Base-by-base conservation (phyloP, 176 grass and related monocot genomes). In the Triticum aestivum region DNA sequence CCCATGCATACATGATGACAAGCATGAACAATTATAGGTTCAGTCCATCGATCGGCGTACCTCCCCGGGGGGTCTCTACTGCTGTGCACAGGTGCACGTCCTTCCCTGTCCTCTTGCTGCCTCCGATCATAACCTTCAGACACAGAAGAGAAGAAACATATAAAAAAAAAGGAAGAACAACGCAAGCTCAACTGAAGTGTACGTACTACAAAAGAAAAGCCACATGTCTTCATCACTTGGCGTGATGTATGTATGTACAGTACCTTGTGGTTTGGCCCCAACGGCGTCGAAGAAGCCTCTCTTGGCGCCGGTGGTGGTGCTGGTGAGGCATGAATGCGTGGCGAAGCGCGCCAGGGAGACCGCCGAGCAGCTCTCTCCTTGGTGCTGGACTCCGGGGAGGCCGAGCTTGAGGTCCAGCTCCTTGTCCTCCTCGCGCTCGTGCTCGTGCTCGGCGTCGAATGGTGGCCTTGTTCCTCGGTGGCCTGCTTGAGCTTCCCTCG, bases 381-480 rank as follows among this genome's bases (percentile, higher is more conserved):
- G 37, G 8, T 67, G 73, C 35, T 64, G 39, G 61, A 77, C 67
- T 42, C 92, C 94, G 32, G 97, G 97, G 33, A 82, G 97, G 38
- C 90, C 90, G 23, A 99, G 92, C 82, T 70, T 99, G 6, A 99
- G 82, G 47, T 99, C 97, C 64, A 99, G 87, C 34, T 93, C 66
- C 42, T 58, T 87, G 52, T 83, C 89, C 62, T 92, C 93, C 39
- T 47, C 44, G 44, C 1, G 83, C 27, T 83, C 78, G 24, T 92
- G 91, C 47, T 47, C 44, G 44, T 4, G 83, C 27, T 83, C 78
- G 24, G 79, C 86, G 33, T 78, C 64, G 30, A 84, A 66, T 47
- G 62, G 13, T 74, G 49, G 62, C 77, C 42, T 21, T 61, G 20
- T 44, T 41, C 77, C 76, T 81, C 70, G 51, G 14, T 52, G 38